phyloP scores from a whole-genome alignment of 2,329 filamentous ascomycete species.

The Neonectria sp. region DNA sequence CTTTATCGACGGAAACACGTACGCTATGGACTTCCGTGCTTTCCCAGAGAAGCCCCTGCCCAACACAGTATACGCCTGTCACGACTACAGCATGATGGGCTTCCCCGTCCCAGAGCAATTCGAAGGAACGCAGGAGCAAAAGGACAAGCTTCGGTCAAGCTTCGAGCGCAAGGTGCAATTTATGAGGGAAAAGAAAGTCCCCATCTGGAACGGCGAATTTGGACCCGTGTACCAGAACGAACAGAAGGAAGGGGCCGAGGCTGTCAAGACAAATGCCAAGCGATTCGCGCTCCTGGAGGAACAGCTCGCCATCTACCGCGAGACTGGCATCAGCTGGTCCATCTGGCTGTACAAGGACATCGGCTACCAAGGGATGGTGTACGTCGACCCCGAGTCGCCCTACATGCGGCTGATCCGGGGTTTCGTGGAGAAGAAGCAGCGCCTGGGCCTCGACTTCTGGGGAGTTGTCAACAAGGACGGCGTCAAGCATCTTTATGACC shows the following conservation, averaged over 20 bases:
- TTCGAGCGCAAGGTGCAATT: slow-evolving; percentile 61
- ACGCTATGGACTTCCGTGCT: slow-evolving; percentile 65
- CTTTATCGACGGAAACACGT: slow-evolving; percentile 68
- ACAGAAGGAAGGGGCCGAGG: slow-evolving; percentile 52
- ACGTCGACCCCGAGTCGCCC: slow-evolving; percentile 59
- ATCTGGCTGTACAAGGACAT: slow-evolving; percentile 75
- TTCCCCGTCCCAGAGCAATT: slow-evolving; percentile 62
- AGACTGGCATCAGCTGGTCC: slow-evolving; percentile 63
- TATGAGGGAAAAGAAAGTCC: slow-evolving; percentile 57
- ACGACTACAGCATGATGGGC: slow-evolving; percentile 68
- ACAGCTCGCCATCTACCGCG: slow-evolving; percentile 56
- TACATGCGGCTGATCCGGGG: slow-evolving; percentile 67
- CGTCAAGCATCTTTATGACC: slow-evolving; percentile 54
- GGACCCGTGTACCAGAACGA: slow-evolving; percentile 63
- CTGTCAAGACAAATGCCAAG: slow-evolving; percentile 56
- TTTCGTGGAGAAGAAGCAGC: slow-evolving; percentile 70
- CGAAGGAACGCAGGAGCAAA: slow-evolving; percentile 58
- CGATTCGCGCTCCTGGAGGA: slow-evolving; percentile 59
- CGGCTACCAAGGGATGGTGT: slow-evolving; percentile 70
- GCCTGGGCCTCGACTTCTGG: slow-evolving; percentile 70
- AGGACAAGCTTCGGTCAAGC: slow-evolving; percentile 55
- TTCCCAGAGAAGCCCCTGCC: slow-evolving; percentile 60
- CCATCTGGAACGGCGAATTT: slow-evolving; percentile 68
- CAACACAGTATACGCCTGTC: slow-evolving; percentile 66
- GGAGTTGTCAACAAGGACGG: slow-evolving; percentile 54